Evolutionary conservation across 139 green algal genomes (phyloP), one percentile per base, ranked within the genome.

Genomic region (Chlamydomonas schloesseri): DNA sequence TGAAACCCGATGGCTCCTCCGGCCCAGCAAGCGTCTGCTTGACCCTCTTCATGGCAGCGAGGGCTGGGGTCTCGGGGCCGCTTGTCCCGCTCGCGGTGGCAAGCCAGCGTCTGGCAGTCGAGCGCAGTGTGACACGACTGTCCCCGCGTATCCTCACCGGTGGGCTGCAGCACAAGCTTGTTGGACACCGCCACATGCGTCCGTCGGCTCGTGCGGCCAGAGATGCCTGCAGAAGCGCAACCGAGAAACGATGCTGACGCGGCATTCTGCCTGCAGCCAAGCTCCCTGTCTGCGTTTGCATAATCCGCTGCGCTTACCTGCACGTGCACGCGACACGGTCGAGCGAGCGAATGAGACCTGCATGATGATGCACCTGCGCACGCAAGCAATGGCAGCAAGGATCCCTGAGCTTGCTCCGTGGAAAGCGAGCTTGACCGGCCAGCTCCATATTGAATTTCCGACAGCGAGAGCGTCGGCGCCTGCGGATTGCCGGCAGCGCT

Each of bases 121-220:
- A n/a, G n/a, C n/a, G 20, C 21, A 29, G 8, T 20, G 14, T 2
- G 2, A 73, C n/a, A 18, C 13, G 15, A 46, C n/a, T 13, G 42
- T 3, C 31, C 31, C 24, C 8, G 2, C 31, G n/a, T 34, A 34
- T 60, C 9, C 58, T 83, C 42, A 83, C 76, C 76, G 0, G 58
- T 83, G 3, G 76, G 76, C 29, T 83, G 76, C 8, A 83, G 60
- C 60, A 83, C 62, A 8, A 83, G 76, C 76, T 70, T 73, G 60
- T 83, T 83, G 20, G n/a, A 20, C 1, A 83, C 76, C 8, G 26
- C 55, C 20, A 83, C 75, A 71, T 71, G 33, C 15, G 33, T 82
- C 34, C 75, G 57, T 1, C 75, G 75, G 62, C 47, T 53, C 17
- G 57, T 46, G 10, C 75, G 75, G 33, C 33, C 17, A 6, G 73